Percentiles rank a stretch among this genome's conserved stretches.
Evolutionary conservation across 305 asterid genomes (phyloP).

Genomic region (Caryopteris hybrid): DNA sequence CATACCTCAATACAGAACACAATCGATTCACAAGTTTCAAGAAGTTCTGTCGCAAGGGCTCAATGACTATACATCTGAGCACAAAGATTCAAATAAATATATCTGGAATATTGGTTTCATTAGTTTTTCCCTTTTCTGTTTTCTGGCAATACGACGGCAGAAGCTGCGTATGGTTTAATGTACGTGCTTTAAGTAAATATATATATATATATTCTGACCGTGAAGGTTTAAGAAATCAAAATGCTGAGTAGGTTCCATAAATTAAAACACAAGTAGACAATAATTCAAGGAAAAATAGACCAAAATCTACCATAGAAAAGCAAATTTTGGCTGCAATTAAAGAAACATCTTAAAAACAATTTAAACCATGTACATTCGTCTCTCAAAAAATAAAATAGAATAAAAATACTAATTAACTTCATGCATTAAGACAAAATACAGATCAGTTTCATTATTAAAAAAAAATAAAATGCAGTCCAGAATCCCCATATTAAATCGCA

Average conservation of each 20-base stretch:
- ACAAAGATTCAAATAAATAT: not conserved
- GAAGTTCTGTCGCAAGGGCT: not conserved
- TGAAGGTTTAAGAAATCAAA: not conserved
- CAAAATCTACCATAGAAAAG: not conserved
- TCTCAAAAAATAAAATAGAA: constrained; percentile 1
- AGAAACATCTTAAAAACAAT: not conserved
- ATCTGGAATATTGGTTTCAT: not conserved
- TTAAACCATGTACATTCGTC: not conserved
- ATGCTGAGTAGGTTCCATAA: not conserved
- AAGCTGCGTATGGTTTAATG: not conserved
- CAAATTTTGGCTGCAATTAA: not conserved
- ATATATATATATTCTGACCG: not conserved
- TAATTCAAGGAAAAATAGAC: not conserved
- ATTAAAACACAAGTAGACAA: not conserved
- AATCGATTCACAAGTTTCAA: not conserved
- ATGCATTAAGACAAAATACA: not conserved
- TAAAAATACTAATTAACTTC: not conserved
- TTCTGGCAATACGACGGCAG: not conserved
- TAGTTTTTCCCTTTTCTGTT: not conserved
- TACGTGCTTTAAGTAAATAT: not conserved
- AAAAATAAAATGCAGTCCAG: no score
- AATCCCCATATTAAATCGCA: not conserved
- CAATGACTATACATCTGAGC: not conserved
- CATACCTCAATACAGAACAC: not conserved
- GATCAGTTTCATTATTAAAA: not conserved